Evolutionary conservation across 139 green algal species (phyloP).

Genomic region (Raphidocelis subcapitata): DNA sequence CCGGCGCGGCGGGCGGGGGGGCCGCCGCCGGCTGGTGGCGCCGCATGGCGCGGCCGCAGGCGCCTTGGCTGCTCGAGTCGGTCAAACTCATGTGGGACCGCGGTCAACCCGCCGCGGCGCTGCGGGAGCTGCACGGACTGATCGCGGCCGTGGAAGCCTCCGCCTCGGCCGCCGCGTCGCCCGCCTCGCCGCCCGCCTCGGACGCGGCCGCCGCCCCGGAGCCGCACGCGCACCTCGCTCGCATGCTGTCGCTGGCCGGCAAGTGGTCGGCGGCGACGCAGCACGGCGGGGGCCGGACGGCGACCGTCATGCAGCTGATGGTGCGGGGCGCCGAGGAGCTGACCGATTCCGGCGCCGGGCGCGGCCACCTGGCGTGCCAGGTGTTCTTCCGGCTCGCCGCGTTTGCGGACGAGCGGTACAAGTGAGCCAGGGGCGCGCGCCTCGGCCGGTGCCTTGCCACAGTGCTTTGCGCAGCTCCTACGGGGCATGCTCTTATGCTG

Average conservation of each 20-base stretch:
- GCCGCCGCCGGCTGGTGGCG: conserved; percentile 7
- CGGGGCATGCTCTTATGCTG: too few species aligned
- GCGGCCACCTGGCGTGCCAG: conserved; percentile 30
- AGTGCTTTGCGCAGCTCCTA: too few species aligned
- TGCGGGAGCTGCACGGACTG: conserved; percentile 27
- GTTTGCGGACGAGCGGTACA: conserved; percentile 77
- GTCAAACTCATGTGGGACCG: conserved; percentile 80
- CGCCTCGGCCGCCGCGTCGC: too few species aligned
- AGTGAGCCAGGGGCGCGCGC: too few species aligned
- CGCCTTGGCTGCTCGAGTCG: conserved; percentile 67
- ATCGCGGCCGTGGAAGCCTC: conserved; percentile 11
- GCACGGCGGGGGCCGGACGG: conserved; percentile 1
- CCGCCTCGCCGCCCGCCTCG: too few species aligned
- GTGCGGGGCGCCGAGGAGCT: neutral
- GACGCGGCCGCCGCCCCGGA: neutral
- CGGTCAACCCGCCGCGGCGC: conserved; percentile 53
- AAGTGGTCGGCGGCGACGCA: conserved; percentile 66
- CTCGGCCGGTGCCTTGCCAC: too few species aligned
- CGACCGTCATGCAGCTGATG: neutral
- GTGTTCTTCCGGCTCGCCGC: conserved; percentile 72
- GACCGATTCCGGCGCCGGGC: neutral
- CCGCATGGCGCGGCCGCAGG: neutral
- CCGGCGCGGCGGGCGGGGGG: neutral
- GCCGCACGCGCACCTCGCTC: conserved; percentile 25
- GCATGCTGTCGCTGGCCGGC: conserved; percentile 53